A percentile compares a stretch with the other conserved stretches of the same genome.
phyloP scores from a whole-genome alignment of 805 yeast genomes.

The Ogataea henricii region DNA sequence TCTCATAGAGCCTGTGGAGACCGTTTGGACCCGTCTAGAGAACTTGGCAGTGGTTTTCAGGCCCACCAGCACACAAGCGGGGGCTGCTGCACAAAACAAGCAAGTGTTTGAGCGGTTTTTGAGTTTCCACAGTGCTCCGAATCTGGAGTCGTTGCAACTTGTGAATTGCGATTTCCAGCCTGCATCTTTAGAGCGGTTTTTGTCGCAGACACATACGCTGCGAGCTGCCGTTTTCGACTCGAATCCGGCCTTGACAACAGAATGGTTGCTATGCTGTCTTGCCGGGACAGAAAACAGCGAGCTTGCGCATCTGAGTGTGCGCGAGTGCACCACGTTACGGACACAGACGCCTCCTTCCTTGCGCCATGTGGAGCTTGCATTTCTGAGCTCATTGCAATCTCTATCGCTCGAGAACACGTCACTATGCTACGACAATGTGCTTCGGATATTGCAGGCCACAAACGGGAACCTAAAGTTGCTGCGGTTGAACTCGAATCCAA shows the following conservation, averaged over 20 bases:
- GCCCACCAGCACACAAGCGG: conserved; percentile 7
- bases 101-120: conserved; percentile 7
- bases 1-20: neutral
- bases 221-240: conserved; percentile 10
- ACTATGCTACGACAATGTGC: conserved; percentile 16
- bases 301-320: conserved; percentile 9
- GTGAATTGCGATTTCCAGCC: conserved; percentile 14
- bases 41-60: conserved; percentile 7
- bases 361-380: conserved; percentile 5
- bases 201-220: conserved; percentile 5
- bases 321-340: conserved; percentile 10
- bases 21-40: conserved; percentile 1
- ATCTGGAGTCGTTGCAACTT: conserved; percentile 10
- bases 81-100: neutral
- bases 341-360: conserved; percentile 8
- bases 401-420: conserved; percentile 18
- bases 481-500: conserved; percentile 13
- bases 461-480: conserved; percentile 8
- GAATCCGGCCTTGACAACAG: conserved; percentile 8
- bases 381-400: conserved; percentile 9
- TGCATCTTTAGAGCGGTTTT: conserved; percentile 1
- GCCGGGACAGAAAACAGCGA: neutral
- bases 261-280: conserved; percentile 10
- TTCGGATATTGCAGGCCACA: conserved; percentile 14
- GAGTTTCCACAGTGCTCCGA: neutral